A percentile compares a stretch with the other conserved stretches of the same genome.
These are phyloP conservation scores for Xerocomus amazonicus DNA, from an alignment of 1,284 basidiomycete genomes.

Conservation along the genomic window DNA sequence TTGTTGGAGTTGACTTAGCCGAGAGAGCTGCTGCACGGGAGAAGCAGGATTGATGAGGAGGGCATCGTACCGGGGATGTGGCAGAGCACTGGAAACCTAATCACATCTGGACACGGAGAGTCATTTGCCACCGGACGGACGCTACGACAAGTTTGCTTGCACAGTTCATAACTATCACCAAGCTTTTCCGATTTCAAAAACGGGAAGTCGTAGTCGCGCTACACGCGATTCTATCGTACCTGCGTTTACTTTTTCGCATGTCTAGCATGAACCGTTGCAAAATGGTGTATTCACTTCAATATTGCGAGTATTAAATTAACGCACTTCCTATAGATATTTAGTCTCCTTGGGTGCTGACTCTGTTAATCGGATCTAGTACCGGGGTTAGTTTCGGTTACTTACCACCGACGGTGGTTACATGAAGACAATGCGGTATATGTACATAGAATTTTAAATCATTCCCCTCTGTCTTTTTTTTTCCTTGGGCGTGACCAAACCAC, in stretches of 20 bases:
- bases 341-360: not conserved
- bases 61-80: not conserved
- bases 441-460: no score
- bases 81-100: not conserved
- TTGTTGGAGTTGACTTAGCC: constrained; percentile 86
- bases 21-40: constrained; percentile 72
- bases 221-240: constrained; percentile 5
- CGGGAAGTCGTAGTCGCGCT: constrained; percentile 3
- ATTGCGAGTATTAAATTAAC: constrained; percentile 5
- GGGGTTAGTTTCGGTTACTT: no score
- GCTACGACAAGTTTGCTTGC: constrained; percentile 6
- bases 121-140: constrained; percentile 11
- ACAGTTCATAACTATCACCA: constrained; percentile 15
- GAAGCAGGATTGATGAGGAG: constrained; percentile 29
- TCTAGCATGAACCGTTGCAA: constrained; percentile 7
- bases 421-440: no score
- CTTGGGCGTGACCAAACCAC: no score
- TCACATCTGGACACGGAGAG: constrained; percentile 16
- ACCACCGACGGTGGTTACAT: no score
- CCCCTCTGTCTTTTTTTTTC: no score
- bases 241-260: constrained; percentile 4
- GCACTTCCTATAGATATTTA: constrained; percentile 14
- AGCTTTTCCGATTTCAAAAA: not conserved
- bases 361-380: not conserved
- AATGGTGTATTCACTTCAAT: constrained; percentile 12